These are phyloP conservation scores for Nicotiana obtusifolia DNA, from an alignment of 257 asterid genomes.

Conservation along the genomic window DNA sequence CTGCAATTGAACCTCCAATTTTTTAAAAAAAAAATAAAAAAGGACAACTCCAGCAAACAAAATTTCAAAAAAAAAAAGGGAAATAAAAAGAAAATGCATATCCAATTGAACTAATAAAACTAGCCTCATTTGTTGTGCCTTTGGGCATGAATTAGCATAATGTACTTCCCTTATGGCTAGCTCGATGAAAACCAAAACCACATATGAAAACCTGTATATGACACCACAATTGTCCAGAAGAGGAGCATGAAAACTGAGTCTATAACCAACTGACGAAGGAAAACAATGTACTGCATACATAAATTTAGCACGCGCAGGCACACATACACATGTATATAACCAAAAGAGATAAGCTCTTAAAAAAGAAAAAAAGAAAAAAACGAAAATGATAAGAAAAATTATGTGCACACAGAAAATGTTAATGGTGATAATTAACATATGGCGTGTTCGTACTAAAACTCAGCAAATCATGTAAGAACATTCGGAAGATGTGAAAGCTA, in stretches of 20 bases:
- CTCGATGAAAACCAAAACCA: not conserved
- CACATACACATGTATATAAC: not conserved
- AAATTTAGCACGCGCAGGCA: not conserved
- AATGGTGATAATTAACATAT: not conserved
- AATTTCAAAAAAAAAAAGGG: not conserved
- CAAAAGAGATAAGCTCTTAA: not conserved
- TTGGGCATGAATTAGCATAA: not conserved
- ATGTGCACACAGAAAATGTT: not conserved
- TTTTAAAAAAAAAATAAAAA: not conserved
- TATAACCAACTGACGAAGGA: not conserved
- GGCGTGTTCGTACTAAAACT: not conserved
- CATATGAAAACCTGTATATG: not conserved
- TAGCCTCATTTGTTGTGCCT: not conserved
- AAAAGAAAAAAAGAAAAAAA: not conserved
- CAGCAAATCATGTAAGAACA: not conserved
- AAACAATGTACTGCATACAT: not conserved
- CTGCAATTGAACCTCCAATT: conserved; percentile 24
- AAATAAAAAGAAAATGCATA: not conserved
- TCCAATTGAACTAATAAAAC: not conserved
- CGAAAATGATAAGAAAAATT: not conserved
- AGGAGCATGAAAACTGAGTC: not conserved
- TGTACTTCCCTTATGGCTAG: not conserved
- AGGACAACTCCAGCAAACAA: not conserved
- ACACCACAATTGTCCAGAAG: not conserved
- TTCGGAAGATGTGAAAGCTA: not conserved